phyloP scores from a whole-genome alignment of 2,329 filamentous ascomycete species.

The Fusarium anthophilum region DNA sequence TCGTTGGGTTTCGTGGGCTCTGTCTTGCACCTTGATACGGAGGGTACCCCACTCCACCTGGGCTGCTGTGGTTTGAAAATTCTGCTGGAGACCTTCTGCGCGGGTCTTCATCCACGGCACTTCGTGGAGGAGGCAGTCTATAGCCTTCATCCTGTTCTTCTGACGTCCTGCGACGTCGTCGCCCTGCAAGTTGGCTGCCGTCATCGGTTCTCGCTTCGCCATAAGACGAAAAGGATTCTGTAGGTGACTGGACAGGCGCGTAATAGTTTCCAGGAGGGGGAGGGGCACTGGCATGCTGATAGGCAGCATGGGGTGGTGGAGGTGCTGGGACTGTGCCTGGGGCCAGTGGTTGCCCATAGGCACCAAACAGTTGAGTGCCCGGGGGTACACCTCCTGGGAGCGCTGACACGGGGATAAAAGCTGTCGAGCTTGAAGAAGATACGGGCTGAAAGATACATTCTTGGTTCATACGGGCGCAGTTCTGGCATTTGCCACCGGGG shows the following conservation, averaged over 20 bases:
- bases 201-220: conserved; percentile 49
- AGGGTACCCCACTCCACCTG: conserved; percentile 52
- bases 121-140: conserved; percentile 56
- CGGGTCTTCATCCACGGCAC: conserved; percentile 58
- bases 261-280: conserved; percentile 54
- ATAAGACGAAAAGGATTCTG: conserved; percentile 54
- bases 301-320: conserved; percentile 38
- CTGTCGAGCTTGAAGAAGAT: conserved; percentile 63
- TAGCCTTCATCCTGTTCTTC: conserved; percentile 54
- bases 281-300: conserved; percentile 41
- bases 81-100: conserved; percentile 62
- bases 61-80: conserved; percentile 58
- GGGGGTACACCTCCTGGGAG: conserved; percentile 67
- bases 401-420: conserved; percentile 68
- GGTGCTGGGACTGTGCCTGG: conserved; percentile 43
- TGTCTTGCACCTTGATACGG: conserved; percentile 50
- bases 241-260: conserved; percentile 55
- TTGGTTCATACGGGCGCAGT: conserved; percentile 69
- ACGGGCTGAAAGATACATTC: conserved; percentile 71
- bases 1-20: conserved; percentile 51
- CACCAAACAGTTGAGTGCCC: conserved; percentile 65
- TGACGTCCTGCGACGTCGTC: conserved; percentile 50
- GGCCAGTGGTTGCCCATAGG: conserved; percentile 66
- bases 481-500: conserved; percentile 67
- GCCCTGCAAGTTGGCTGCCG: conserved; percentile 42